phyloP scores from a whole-genome alignment of 129 eudicot genomes.

The Flaveria sonorensis region DNA sequence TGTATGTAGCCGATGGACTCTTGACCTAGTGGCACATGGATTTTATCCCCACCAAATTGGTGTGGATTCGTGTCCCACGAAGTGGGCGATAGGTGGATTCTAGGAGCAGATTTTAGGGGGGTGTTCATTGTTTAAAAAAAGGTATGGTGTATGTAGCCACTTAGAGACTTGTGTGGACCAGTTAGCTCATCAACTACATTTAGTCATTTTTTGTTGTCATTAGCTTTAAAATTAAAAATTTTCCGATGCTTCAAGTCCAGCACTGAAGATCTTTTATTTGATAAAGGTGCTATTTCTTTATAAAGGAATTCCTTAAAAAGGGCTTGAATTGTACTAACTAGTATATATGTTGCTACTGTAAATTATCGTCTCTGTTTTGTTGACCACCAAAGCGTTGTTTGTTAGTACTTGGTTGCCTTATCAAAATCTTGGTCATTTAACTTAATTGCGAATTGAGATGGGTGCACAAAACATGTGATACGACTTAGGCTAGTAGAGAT shows the following conservation, averaged over 20 bases:
- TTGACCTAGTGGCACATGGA: too few relatives aligned
- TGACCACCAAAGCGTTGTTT: neutral
- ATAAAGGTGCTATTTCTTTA: neutral
- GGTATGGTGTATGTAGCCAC: neutral
- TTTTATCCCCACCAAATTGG: too few relatives aligned
- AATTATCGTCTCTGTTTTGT: neutral
- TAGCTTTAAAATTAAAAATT: neutral
- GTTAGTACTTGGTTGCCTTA: neutral
- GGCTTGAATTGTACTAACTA: conserved; percentile 1
- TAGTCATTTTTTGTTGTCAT: neutral
- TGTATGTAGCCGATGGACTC: too few relatives aligned
- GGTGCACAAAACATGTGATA: conserved; percentile 9
- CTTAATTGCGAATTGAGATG: conserved; percentile 1
- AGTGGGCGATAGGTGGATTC: too few relatives aligned
- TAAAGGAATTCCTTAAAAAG: neutral
- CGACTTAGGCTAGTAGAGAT: neutral
- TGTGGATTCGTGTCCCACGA: too few relatives aligned
- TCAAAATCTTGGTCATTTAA: conserved; percentile 8
- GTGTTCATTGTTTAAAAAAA: too few relatives aligned
- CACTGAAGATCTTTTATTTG: conserved; percentile 11
- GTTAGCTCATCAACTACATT: neutral
- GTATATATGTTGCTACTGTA: conserved; percentile 5
- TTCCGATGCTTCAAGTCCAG: conserved; percentile 8
- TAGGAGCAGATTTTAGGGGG: too few relatives aligned
- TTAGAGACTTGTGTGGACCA: conserved; percentile 8